Evolutionary conservation across 2,329 filamentous ascomycete genomes (phyloP).

Genomic region (Bipolaris cookei): DNA sequence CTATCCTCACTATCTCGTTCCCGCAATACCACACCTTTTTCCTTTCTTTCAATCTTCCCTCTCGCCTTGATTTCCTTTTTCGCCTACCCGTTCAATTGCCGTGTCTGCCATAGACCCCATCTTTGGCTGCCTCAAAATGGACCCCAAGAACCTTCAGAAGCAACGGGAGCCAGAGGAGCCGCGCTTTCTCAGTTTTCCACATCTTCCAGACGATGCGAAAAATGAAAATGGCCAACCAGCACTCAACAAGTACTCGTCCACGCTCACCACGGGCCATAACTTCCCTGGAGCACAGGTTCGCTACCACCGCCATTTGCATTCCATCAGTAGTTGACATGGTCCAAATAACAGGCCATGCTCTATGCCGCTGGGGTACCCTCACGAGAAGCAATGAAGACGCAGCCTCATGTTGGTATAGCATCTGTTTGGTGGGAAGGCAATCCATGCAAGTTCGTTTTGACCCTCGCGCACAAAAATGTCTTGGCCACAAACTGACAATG

Average conservation of each 20-base stretch:
- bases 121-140: slow-evolving; percentile 36
- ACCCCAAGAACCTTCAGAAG: slow-evolving; percentile 46
- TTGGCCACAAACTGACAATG: slow-evolving; percentile 24
- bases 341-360: slow-evolving; percentile 77
- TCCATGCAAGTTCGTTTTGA: slow-evolving; percentile 78
- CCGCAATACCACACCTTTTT: slow-evolving; percentile 13
- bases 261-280: slow-evolving; percentile 83
- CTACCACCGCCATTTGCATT: neutral
- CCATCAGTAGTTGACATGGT: slow-evolving; percentile 11
- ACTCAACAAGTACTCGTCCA: slow-evolving; percentile 86
- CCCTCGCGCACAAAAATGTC: slow-evolving; percentile 15
- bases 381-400: slow-evolving; percentile 83
- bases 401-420: slow-evolving; percentile 87
- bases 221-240: slow-evolving; percentile 65
- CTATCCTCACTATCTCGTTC: slow-evolving; percentile 31
- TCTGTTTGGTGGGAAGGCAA: slow-evolving; percentile 99
- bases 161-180: slow-evolving; percentile 48
- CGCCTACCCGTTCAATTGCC: neutral
- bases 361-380: slow-evolving; percentile 90
- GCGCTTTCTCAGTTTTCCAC: slow-evolving; percentile 63
- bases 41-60: slow-evolving; percentile 5
- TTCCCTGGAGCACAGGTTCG: slow-evolving; percentile 86
- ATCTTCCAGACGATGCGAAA: slow-evolving; percentile 59
- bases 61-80: neutral
- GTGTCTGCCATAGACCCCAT: neutral